Evolutionary conservation across 805 yeast genomes (phyloP), one percentile per base, ranked within the genome.

Genomic region (Candida dajiaensis): DNA sequence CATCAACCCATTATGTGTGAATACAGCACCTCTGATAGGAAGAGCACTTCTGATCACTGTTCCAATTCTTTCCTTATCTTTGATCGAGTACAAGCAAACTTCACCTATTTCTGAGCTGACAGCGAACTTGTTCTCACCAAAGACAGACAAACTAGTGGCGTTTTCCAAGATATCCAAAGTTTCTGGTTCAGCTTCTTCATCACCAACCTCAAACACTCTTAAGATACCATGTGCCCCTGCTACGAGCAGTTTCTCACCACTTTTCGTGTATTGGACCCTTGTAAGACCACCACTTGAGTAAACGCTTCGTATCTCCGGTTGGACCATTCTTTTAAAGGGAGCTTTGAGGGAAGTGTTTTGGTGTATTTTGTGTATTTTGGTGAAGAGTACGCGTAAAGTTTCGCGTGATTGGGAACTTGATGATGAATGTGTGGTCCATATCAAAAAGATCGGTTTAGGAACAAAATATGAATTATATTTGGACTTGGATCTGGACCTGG

Each of bases 1-100:
- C 58, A 78, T 68, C 31, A 76, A 73, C 0, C 85, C 89, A 43
- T 76, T 78, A 53, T 84, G 85, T 20, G 83, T 77, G 55, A 80
- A 75, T 13, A 66, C 67, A 8, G 77, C 72, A 51, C 77, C 82
- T 50, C 85, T 65, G 20, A 81, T 56, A 63, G 64, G 60, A 6
- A 60, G 44, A 9, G 56, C 46, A 37, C 59, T 54, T 49, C 63
- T 56, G n/a, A 58, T 41, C 2, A 56, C 47, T 10, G 46, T 56
- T 4, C 55, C 50, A 4, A 45, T 18, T 1, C 42, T 23, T 10
- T 42, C 41, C 8, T 43, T 44, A 10, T 44, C 48, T 1, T 38
- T 18, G 13, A 57, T 44, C 3, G 64, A 58, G 41, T 57, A 59
- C n/a, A 55, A 21, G 7, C 51, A 57, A 6, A 53, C 61, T 21